phyloP scores from a whole-genome alignment of 768 basidiomycete genomes.

The Symmetrospora coprosmae region DNA sequence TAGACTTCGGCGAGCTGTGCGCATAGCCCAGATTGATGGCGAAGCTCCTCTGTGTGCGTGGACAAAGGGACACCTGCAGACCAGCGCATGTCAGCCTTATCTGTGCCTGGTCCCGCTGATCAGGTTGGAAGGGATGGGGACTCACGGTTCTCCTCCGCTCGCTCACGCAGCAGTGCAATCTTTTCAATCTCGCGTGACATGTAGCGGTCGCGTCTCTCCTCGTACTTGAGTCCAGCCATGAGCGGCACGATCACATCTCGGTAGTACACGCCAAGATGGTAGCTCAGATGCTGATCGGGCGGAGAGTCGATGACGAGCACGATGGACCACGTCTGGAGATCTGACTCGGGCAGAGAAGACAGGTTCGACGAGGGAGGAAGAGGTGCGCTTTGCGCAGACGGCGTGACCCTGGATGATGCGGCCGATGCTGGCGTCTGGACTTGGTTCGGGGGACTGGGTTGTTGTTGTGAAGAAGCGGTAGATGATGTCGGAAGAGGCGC shows the following conservation, averaged over 20 bases:
- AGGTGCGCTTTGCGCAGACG: not conserved
- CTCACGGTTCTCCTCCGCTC: conserved; percentile 49
- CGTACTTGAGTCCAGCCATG: conserved; percentile 80
- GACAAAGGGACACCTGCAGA: conserved; percentile 34
- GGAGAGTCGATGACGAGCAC: conserved; percentile 33
- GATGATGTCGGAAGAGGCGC: too few species aligned
- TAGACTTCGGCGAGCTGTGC: conserved; percentile 67
- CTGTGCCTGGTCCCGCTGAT: not conserved
- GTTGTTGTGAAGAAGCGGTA: too few species aligned
- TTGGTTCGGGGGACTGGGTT: too few species aligned
- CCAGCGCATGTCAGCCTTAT: not conserved
- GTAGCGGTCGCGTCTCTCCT: conserved; percentile 74
- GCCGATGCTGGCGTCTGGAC: too few species aligned
- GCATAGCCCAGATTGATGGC: conserved; percentile 52
- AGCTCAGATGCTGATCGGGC: conserved; percentile 31
- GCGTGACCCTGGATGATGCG: not conserved
- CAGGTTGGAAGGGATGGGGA: not conserved
- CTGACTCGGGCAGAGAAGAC: not conserved
- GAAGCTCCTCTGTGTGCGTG: conserved; percentile 41
- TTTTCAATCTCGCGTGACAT: conserved; percentile 66
- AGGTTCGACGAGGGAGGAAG: not conserved
- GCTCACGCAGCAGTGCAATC: conserved; percentile 57
- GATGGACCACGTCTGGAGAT: conserved; percentile 27
- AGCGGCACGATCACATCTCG: conserved; percentile 30
- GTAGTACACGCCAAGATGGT: conserved; percentile 32